Evolutionary conservation across 1,284 basidiomycete species (phyloP), one percentile per base, ranked within the genome.

Genomic region (Ustilago vetiveriae): DNA sequence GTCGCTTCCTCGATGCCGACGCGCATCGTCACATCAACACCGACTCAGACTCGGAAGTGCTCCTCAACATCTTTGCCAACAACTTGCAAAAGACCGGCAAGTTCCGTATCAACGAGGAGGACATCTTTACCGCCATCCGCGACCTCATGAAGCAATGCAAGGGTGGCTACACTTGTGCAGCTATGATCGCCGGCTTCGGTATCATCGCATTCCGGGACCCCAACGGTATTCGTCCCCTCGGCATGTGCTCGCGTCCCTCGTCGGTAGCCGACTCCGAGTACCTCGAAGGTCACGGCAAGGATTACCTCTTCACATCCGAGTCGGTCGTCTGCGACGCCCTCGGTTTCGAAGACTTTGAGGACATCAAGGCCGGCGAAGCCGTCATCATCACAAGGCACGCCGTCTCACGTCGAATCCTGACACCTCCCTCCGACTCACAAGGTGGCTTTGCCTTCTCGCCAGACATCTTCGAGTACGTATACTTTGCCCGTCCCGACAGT

Each of bases 401-500:
- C 40, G 68, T 80, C 29, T 74, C 74, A 43, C 75, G 79, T 41
- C 68, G 79, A 37, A 56, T 69, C 38, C 71, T 82, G 19, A 68
- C 72, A 5, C 63, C 76, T 38, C 44, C 60, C 26, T 59, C 67
- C 41, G 56, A 53, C 41, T 57, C 63, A 17, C 56, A 59, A 10
- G 54, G 66, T 21, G 62, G 59, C 6, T 71, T 72, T 55, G 14
- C 67, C 10, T 81, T 81, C 37, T 57, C 79, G 1, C 96, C 96
- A n/a, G 96, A 98, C 84, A 97, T 98, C 76, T 99, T 98, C 82
- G 96, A 99, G 86, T 97, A 89, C 79, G 95, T 99, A 69, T 99
- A 99, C 85, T 94, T 99, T 83, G 94, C 96, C 8, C 90, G 96
- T 63, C 96, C 95, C 2, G 96, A 98, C 85, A 96, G 93, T 17